These are phyloP conservation scores for Phytophthora fragariae DNA, from an alignment of 352 stramenopile species.

Conservation along the genomic window DNA sequence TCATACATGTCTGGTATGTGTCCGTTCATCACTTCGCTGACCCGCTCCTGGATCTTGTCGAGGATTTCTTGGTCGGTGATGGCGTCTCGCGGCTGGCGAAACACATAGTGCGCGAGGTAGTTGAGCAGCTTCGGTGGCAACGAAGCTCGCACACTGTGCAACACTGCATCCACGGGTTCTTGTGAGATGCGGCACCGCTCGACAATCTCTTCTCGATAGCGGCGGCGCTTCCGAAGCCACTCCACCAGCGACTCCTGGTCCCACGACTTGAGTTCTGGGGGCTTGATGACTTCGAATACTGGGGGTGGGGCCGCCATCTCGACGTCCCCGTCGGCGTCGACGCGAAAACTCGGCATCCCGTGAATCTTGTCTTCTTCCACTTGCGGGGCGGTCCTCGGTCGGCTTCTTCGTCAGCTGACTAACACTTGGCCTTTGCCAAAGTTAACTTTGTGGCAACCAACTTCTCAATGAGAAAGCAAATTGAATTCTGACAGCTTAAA, in stretches of 20 bases:
- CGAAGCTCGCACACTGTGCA: background rate
- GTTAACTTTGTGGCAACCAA: background rate
- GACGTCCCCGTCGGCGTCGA: slow-evolving; percentile 1
- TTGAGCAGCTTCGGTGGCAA: background rate
- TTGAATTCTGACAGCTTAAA: too few species aligned
- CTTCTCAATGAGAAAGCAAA: too few species aligned
- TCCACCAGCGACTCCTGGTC: background rate
- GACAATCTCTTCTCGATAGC: background rate
- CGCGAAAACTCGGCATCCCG: background rate
- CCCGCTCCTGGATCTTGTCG: background rate
- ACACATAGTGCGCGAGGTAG: background rate
- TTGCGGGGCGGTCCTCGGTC: background rate
- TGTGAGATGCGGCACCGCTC: background rate
- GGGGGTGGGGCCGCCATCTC: slow-evolving; percentile 1
- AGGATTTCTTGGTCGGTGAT: background rate
- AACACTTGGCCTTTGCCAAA: background rate
- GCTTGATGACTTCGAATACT: background rate
- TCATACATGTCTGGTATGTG: background rate
- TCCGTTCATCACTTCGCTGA: background rate
- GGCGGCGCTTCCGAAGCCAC: background rate
- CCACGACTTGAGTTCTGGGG: background rate
- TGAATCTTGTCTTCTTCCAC: background rate
- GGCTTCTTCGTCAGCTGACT: background rate
- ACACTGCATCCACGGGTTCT: background rate
- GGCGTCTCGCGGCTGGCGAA: background rate